Conservation (phyloP, 768 basidiomycete species). For the Macrolepiota albuminosa region DNA sequence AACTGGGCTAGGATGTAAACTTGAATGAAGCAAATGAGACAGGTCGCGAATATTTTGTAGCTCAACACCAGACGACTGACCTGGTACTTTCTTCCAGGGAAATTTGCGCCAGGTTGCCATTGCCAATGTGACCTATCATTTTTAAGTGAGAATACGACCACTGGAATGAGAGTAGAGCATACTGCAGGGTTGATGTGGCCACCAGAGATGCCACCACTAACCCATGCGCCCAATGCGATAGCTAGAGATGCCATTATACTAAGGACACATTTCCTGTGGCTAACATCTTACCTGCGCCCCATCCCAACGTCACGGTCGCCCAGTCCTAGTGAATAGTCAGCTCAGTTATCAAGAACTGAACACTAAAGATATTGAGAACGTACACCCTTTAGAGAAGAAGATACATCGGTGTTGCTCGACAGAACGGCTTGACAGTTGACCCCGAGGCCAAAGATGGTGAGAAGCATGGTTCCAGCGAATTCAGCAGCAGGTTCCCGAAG, state of each 20-base stretch:
- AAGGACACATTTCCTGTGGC: background rate
- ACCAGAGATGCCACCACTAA: constrained; percentile 43
- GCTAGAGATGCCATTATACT: constrained; percentile 19
- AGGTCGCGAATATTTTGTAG: background rate
- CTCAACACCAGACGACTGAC: constrained; percentile 10
- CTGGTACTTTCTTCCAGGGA: constrained; percentile 68
- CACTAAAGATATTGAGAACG: constrained; percentile 9
- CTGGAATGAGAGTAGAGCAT: background rate
- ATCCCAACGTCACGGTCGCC: constrained; percentile 38
- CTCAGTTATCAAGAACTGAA: background rate
- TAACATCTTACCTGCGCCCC: constrained; percentile 31
- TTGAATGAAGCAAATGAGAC: constrained; percentile 6
- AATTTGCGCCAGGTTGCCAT: constrained; percentile 60
- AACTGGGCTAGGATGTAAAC: constrained; percentile 58
- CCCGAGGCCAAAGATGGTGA: constrained; percentile 48
- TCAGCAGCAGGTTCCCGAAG: constrained; percentile 41
- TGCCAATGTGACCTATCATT: constrained; percentile 51
- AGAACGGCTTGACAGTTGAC: constrained; percentile 45
- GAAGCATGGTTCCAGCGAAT: constrained; percentile 49
- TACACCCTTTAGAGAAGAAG: constrained; percentile 44
- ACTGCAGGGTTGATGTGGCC: constrained; percentile 41
- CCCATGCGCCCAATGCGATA: constrained; percentile 43
- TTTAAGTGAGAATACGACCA: background rate
- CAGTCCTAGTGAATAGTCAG: constrained; percentile 26
- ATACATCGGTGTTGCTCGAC: constrained; percentile 33